Conservation (phyloP, 1,139 yeast genomes). For the Yamadazyma mexicana region DNA sequence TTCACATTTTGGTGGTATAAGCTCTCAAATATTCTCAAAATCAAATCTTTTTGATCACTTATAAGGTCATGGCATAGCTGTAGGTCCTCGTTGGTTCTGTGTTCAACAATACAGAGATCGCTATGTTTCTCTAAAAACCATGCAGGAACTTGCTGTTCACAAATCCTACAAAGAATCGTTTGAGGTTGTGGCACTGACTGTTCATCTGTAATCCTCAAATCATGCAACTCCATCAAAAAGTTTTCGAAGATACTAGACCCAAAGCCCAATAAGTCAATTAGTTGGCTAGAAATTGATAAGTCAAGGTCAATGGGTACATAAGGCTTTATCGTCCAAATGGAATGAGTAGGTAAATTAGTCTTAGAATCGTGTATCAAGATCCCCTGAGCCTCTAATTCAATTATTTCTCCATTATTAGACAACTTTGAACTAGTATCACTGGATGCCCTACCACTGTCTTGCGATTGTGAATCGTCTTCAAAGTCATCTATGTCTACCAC, state of each 20-base stretch:
- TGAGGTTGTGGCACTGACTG: slow-evolving; percentile 73
- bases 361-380: slow-evolving; percentile 73
- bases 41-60: slow-evolving; percentile 65
- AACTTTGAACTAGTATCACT: slow-evolving; percentile 29
- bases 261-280: slow-evolving; percentile 77
- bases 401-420: slow-evolving; percentile 57
- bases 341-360: slow-evolving; percentile 67
- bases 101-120: slow-evolving; percentile 84
- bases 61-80: slow-evolving; percentile 76
- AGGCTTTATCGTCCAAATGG: slow-evolving; percentile 93
- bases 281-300: slow-evolving; percentile 63
- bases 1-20: slow-evolving; percentile 21
- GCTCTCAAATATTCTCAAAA: slow-evolving; percentile 46
- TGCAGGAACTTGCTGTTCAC: slow-evolving; percentile 88
- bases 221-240: slow-evolving; percentile 64
- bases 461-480: slow-evolving; percentile 5
- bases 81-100: slow-evolving; percentile 77
- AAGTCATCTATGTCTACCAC: slow-evolving; percentile 7
- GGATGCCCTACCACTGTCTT: slow-evolving; percentile 11
- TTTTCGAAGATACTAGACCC: slow-evolving; percentile 84
- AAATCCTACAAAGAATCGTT: slow-evolving; percentile 81
- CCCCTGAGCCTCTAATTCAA: slow-evolving; percentile 93
- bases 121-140: slow-evolving; percentile 97
- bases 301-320: slow-evolving; percentile 63
- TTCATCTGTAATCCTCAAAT: slow-evolving; percentile 61